phyloP scores from a whole-genome alignment of 345 rosid species.

The Psidium guajava region DNA sequence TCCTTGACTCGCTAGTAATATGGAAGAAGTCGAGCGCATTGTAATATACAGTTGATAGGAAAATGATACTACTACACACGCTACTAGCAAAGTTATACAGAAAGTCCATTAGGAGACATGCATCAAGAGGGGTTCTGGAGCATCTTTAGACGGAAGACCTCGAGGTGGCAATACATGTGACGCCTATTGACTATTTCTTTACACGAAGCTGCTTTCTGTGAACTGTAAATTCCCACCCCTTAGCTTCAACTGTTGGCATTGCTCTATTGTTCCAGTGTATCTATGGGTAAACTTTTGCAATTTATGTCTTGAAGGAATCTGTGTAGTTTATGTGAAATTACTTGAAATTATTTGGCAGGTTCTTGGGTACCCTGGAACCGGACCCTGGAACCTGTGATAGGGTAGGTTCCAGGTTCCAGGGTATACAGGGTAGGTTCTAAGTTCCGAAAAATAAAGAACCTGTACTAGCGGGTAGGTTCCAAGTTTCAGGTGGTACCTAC shows the following conservation, averaged over 20 bases:
- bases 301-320: too few relatives aligned
- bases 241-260: background rate
- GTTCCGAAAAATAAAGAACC: too few relatives aligned
- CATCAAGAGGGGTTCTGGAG: background rate
- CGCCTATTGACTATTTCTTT: background rate
- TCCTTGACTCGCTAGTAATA: slow-evolving; percentile 51
- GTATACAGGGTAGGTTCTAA: too few relatives aligned
- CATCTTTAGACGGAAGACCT: background rate
- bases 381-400: too few relatives aligned
- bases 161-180: background rate
- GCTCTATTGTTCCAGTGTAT: background rate
- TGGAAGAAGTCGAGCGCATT: slow-evolving; percentile 56
- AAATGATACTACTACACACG: background rate
- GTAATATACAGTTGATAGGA: background rate
- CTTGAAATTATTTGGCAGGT: too few relatives aligned
- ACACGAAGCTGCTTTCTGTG: slow-evolving; percentile 10
- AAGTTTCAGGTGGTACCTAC: too few relatives aligned
- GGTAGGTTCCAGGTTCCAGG: too few relatives aligned
- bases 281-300: too few relatives aligned
- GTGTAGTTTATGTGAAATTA: too few relatives aligned
- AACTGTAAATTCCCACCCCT: slow-evolving; percentile 27
- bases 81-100: background rate
- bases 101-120: background rate
- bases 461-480: too few relatives aligned
- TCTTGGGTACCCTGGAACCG: too few relatives aligned